These are phyloP conservation scores for Bipolaris zeicola DNA, from an alignment of 2,329 filamentous ascomycete species.

Conservation along the genomic window DNA sequence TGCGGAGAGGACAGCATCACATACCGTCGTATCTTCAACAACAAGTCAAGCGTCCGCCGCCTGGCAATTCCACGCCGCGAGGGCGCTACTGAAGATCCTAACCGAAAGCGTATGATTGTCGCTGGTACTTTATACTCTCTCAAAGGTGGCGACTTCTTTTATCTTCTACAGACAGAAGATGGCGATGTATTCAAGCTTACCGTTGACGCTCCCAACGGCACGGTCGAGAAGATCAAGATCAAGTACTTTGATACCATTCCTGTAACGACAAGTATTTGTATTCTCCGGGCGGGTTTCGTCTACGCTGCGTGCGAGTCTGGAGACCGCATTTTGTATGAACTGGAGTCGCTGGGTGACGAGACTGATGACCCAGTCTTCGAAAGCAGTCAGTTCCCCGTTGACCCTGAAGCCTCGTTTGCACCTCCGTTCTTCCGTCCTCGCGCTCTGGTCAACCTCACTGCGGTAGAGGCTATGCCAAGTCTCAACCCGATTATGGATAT, in stretches of 20 bases:
- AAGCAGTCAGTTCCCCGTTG: constrained; percentile 81
- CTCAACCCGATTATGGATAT: constrained; percentile 92
- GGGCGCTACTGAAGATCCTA: constrained; percentile 88
- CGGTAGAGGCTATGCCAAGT: constrained; percentile 83
- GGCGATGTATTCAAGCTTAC: constrained; percentile 98
- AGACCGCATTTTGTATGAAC: constrained; percentile 94
- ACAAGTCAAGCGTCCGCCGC: constrained; percentile 76
- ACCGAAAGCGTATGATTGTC: constrained; percentile 84
- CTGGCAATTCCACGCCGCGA: constrained; percentile 86
- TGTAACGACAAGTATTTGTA: constrained; percentile 83
- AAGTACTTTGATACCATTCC: constrained; percentile 99
- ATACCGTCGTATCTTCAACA: constrained; percentile 86
- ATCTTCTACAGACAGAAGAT: constrained; percentile 92
- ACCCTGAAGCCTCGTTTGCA: constrained; percentile 72
- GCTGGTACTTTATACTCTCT: constrained; percentile 97
- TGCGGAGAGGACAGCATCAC: constrained; percentile 94
- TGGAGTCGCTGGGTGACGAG: constrained; percentile 95
- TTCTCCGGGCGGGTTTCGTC: constrained; percentile 93
- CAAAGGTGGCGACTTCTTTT: constrained; percentile 90
- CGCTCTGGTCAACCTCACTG: constrained; percentile 76
- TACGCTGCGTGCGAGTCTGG: constrained; percentile 92
- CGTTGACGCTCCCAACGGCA: constrained; percentile 75
- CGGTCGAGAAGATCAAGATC: constrained; percentile 79
- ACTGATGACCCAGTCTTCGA: constrained; percentile 86
- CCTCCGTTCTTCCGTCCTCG: constrained; percentile 87